Evolutionary conservation across 768 basidiomycete species (phyloP), one percentile per base, ranked within the genome.

Genomic region (Boletus barrowsii): DNA sequence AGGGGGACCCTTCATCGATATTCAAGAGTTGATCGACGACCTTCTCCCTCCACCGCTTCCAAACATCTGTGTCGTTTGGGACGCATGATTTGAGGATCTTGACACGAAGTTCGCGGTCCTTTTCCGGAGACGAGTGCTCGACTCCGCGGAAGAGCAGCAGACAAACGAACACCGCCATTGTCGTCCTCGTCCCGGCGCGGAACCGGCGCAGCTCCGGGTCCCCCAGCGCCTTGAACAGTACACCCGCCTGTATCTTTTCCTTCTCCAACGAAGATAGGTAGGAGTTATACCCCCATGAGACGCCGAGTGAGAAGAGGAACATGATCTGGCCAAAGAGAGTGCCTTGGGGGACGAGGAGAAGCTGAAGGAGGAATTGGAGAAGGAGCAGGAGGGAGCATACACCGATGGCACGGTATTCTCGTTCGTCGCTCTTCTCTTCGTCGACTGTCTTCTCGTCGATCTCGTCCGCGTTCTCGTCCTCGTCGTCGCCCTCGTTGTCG

Each of bases 321-420:
- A 73, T 63, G 40, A 66, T 50, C 42, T 72, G 73, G 5, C 73
- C 72, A 15, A 73, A 73, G 7, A 73, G 62, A 2, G 55, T 29
- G 8, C 63, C 63, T 53, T 70, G 68, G 0, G 72, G 72, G 36
- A 69, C 58, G 36, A 73, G 59, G 35, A 72, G 56, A 17, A 72
- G 63, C 42, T 73, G 71, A 14, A 64, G 18, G 42, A 73, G 50
- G 53, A 70, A 70, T 32, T 72, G 71, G 37, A 60, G 30, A 15
- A 63, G 26, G 26, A 71, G 62, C 0, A 71, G 49, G 32, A 73
- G 50, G 6, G 69, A 62, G 22, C 51, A 67, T 33, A 63, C 0
- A 2, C 71, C 64, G 40, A 71, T 63, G 8, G 10, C 47, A 30
- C 56, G 51, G 18, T 41, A 11, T 26, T 26, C 26, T 26, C 26